These are phyloP conservation scores for Mycena maculata DNA, from an alignment of 768 basidiomycete genomes.

Conservation along the genomic window DNA sequence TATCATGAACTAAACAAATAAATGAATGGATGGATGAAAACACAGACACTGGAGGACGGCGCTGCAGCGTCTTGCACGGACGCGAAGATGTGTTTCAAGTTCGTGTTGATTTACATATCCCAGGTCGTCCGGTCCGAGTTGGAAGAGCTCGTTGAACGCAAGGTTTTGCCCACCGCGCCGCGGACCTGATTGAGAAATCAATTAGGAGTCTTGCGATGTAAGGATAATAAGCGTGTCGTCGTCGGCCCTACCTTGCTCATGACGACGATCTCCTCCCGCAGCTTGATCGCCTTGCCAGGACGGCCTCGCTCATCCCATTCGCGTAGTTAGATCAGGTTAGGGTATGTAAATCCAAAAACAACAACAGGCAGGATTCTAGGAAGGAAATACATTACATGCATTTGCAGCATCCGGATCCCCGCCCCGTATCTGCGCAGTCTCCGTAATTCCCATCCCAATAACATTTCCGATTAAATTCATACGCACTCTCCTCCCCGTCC, in stretches of 20 bases:
- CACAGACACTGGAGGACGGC: constrained; percentile 62
- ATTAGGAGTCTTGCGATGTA: neutral
- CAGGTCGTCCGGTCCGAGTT: constrained; percentile 45
- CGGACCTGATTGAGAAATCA: neutral
- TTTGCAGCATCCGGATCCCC: constrained; percentile 46
- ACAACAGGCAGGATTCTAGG: too few relatives aligned
- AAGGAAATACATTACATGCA: neutral
- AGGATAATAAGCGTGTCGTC: too few relatives aligned
- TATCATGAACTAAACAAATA: neutral
- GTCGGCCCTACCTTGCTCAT: constrained; percentile 59
- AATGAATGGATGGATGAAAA: too few relatives aligned
- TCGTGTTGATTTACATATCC: constrained; percentile 64
- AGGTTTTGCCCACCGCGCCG: neutral
- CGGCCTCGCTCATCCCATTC: constrained; percentile 57
- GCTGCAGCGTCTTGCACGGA: constrained; percentile 60
- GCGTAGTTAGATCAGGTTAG: constrained; percentile 55
- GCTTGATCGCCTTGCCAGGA: constrained; percentile 63
- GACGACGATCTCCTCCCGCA: constrained; percentile 65
- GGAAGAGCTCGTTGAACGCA: neutral
- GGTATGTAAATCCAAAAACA: neutral
- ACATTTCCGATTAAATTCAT: too few relatives aligned
- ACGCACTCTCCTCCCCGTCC: too few relatives aligned
- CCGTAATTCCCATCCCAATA: too few relatives aligned
- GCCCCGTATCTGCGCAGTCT: constrained; percentile 47
- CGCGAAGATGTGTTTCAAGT: constrained; percentile 69